A percentile compares a stretch with the other conserved stretches of the same genome.
Conservation (phyloP, 441 rosid genomes). For the Breynia disticha region DNA sequence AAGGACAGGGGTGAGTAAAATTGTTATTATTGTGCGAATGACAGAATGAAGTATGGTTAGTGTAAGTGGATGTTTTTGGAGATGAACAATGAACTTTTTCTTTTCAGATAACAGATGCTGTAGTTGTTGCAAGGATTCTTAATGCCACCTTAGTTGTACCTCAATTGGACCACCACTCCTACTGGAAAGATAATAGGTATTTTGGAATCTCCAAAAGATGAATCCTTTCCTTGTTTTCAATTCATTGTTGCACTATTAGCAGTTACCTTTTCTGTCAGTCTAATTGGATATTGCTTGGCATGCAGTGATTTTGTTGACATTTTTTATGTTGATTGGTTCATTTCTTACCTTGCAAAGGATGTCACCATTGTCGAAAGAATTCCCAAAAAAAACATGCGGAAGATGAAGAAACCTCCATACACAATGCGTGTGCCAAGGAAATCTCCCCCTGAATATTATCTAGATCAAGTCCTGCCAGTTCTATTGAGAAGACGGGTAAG, state of each 20-base stretch:
- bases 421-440: conserved; percentile 88
- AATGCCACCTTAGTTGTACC: conserved; percentile 96
- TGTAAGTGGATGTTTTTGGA: conserved; percentile 23
- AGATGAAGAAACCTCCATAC: conserved; percentile 37
- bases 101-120: conserved; percentile 93
- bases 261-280: too few relatives aligned
- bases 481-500: conserved; percentile 98
- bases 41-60: conserved; percentile 1
- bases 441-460: conserved; percentile 77
- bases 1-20: conserved; percentile 81
- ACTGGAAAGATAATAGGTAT: conserved; percentile 96
- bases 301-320: conserved; percentile 78
- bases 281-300: conserved; percentile 1
- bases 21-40: neutral
- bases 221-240: too few relatives aligned
- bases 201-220: conserved; percentile 8
- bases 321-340: conserved; percentile 70
- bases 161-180: conserved; percentile 87
- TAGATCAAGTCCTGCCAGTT: conserved; percentile 72
- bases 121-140: conserved; percentile 85
- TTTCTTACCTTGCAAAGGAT: conserved; percentile 64
- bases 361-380: conserved; percentile 68
- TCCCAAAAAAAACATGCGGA: conserved; percentile 61
- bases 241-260: too few relatives aligned
- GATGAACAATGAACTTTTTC: conserved; percentile 11